Percentiles rank a stretch among this genome's conserved stretches.
Conservation (phyloP, 129 eudicot genomes). For the Tagetes patula region DNA sequence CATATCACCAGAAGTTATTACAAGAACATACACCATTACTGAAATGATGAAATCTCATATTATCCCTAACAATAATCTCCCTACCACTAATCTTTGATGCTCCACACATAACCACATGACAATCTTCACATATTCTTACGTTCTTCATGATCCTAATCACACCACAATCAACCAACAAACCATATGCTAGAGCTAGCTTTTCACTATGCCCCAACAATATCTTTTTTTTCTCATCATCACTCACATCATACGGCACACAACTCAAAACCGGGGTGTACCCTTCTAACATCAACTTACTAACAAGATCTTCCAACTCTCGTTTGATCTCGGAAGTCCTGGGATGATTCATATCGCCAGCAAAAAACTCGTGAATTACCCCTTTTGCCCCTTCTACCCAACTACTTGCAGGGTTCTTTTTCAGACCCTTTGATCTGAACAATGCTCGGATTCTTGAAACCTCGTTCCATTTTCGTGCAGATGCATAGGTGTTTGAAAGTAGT, state of each 20-base stretch:
- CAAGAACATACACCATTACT: slow-evolving; percentile 53
- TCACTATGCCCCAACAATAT: slow-evolving; percentile 57
- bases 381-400: slow-evolving; percentile 51
- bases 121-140: slow-evolving; percentile 58
- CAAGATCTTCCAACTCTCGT: slow-evolving; percentile 44
- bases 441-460: slow-evolving; percentile 51
- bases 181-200: slow-evolving; percentile 55
- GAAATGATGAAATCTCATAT: slow-evolving; percentile 52
- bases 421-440: slow-evolving; percentile 46
- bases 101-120: slow-evolving; percentile 50
- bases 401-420: slow-evolving; percentile 49
- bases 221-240: slow-evolving; percentile 46
- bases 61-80: slow-evolving; percentile 55
- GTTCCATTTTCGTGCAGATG: slow-evolving; percentile 49
- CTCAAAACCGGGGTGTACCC: slow-evolving; percentile 42
- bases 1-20: slow-evolving; percentile 47
- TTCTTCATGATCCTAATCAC: slow-evolving; percentile 49
- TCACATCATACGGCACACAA: slow-evolving; percentile 47
- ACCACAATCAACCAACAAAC: slow-evolving; percentile 41
- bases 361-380: slow-evolving; percentile 51
- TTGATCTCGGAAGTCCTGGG: slow-evolving; percentile 23
- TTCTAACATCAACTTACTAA: slow-evolving; percentile 36
- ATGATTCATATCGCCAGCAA: slow-evolving; percentile 49
- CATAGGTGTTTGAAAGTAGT: slow-evolving; percentile 59
- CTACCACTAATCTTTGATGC: slow-evolving; percentile 49